Conservation (phyloP, 768 basidiomycete species). For the Botryobasidium botryosum region DNA sequence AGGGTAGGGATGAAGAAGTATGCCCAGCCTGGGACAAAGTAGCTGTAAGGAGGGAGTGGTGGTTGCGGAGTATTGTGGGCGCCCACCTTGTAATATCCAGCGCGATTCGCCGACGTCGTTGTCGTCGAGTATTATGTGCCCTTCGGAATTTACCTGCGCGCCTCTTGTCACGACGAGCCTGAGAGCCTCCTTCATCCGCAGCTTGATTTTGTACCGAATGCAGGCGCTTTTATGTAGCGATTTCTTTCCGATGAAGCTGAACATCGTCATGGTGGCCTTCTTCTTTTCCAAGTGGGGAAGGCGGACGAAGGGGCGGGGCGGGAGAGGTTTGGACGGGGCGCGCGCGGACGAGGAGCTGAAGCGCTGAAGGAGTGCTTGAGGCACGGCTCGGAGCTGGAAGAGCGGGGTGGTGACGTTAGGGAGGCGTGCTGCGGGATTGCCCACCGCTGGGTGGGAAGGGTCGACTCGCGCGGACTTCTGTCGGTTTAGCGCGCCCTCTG, state of each 20-base stretch:
- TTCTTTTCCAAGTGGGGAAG: no score
- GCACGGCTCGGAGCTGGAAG: neutral
- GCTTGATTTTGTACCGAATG: neutral
- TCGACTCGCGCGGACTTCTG: no score
- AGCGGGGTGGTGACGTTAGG: no score
- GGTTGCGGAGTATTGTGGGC: neutral
- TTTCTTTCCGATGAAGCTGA: neutral
- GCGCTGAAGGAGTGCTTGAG: neutral
- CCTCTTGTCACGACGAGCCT: neutral
- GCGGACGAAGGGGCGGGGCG: no score
- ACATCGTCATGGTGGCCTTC: neutral
- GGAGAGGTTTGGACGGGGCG: neutral
- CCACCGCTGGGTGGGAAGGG: no score
- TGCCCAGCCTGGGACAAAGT: neutral
- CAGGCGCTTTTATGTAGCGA: neutral
- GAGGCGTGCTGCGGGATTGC: no score
- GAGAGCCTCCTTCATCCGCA: neutral
- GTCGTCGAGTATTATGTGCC: neutral
- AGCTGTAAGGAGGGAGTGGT: neutral
- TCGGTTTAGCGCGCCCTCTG: no score
- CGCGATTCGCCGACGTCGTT: neutral
- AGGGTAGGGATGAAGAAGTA: constrained; percentile 1
- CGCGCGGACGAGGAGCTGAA: neutral
- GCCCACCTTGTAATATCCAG: neutral
- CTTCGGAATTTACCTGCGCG: neutral